A percentile compares a stretch with the other conserved stretches of the same genome.
Conservation (phyloP, 2,329 filamentous ascomycete species). For the Neocucurbitaria cava region DNA sequence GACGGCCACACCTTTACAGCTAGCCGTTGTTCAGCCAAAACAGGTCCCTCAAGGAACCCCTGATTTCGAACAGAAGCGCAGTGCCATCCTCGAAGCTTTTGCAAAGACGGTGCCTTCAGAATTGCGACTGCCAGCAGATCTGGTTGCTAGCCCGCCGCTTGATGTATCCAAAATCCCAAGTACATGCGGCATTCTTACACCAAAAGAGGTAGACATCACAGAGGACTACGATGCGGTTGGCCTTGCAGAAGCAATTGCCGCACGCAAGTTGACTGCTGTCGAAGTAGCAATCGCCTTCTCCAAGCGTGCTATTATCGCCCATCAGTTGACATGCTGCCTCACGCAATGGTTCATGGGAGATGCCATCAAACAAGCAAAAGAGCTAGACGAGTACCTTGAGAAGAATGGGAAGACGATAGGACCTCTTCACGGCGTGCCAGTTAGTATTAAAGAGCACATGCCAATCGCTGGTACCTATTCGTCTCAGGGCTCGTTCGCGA, state of each 20-base stretch:
- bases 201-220: constrained; percentile 58
- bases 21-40: constrained; percentile 19
- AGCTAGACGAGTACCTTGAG: constrained; percentile 54
- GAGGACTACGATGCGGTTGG: constrained; percentile 54
- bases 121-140: constrained; percentile 9
- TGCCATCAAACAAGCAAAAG: constrained; percentile 22
- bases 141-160: constrained; percentile 20
- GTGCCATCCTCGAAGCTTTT: constrained; percentile 19
- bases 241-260: constrained; percentile 51
- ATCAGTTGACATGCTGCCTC: constrained; percentile 25
- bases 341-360: constrained; percentile 31
- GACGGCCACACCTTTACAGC: neutral
- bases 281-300: constrained; percentile 43
- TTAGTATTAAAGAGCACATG: constrained; percentile 61
- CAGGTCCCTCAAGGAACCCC: constrained; percentile 22
- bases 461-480: constrained; percentile 60
- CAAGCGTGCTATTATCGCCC: constrained; percentile 27
- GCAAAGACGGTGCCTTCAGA: constrained; percentile 19
- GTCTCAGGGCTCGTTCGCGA: constrained; percentile 60
- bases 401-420: constrained; percentile 24
- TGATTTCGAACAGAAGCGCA: constrained; percentile 24
- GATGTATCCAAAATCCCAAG: constrained; percentile 26
- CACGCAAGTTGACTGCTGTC: constrained; percentile 47
- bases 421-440: constrained; percentile 58
- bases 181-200: constrained; percentile 53